Base-by-base conservation (phyloP, 2,329 filamentous ascomycete species). In the Xylariomycetidae sp. region DNA sequence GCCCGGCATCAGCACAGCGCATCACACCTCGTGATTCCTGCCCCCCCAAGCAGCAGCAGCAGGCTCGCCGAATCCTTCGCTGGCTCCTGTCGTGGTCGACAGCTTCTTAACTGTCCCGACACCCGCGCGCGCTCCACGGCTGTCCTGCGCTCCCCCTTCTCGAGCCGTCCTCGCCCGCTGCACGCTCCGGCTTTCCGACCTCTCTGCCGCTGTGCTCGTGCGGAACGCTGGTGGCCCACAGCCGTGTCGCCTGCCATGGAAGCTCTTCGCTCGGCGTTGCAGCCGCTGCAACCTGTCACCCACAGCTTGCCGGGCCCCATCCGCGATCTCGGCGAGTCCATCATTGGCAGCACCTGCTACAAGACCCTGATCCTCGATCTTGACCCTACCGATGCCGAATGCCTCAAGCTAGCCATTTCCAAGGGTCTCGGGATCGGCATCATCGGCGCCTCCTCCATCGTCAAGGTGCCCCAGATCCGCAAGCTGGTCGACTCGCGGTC, bases 401-500 rank as follows among this genome's bases (percentile, higher is more conserved):
- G 92, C 70, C 66, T 95, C 51, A 92, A 92, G 57, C 79, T 95
- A 32, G 89, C 80, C 48, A 75, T 96, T 55, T 93, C 85, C 54
- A 98, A 98, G 67, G 87, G 74, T 3, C 79, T 98, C 12, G 90
- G 92, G 37, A 82, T 96, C 49, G 92, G 81, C 58, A 98, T 98
- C 64, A 88, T 98, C 56, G 82, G 75, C 47, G 87, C 88, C 33
- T 89, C 85, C 18, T 81, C 85, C 34, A 79, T 96, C 50, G 89
- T 98, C 68, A 98, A 98, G 68, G 79, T 98, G 17, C 92, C 92
- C 0, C 92, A 98, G 69, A 90, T 98, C 57, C 62, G 95, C 60
- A 98, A 98, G 70, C 79, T 98, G 32, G 64, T 92, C 53, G 72
- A 72, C 54, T 88, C 86, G 29, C 76, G 79, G 52, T 95, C 87